phyloP scores from a whole-genome alignment of 495 filamentous ascomycete species.

The Penicillium diatomitis region DNA sequence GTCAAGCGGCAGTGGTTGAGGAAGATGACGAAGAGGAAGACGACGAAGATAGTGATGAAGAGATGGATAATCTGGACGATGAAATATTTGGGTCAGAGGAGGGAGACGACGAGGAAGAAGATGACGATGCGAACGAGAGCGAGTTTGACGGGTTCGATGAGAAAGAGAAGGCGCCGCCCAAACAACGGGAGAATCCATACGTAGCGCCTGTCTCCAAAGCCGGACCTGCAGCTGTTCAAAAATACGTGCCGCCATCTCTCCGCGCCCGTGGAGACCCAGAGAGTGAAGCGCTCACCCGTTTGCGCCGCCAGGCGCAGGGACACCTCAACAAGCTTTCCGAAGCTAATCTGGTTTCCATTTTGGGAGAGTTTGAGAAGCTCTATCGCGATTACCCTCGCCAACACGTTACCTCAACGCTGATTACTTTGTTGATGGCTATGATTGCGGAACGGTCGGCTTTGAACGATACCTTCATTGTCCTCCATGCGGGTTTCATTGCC shows the following conservation, averaged over 20 bases:
- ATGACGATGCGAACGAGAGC: slow-evolving; percentile 18
- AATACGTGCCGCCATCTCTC: slow-evolving; percentile 87
- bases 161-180: slow-evolving; percentile 22
- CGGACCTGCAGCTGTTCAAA: slow-evolving; percentile 23
- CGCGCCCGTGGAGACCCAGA: slow-evolving; percentile 54
- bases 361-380: slow-evolving; percentile 69
- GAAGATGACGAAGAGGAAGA: slow-evolving; percentile 17
- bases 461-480: slow-evolving; percentile 79
- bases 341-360: slow-evolving; percentile 71
- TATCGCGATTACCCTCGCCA: slow-evolving; percentile 75
- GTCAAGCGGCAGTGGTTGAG: slow-evolving; percentile 15
- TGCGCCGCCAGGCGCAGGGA: slow-evolving; percentile 76
- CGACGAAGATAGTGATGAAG: slow-evolving; percentile 20
- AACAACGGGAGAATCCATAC: slow-evolving; percentile 54
- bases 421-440: slow-evolving; percentile 62
- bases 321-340: slow-evolving; percentile 89
- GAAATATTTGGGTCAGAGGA: slow-evolving; percentile 20
- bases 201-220: slow-evolving; percentile 40
- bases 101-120: slow-evolving; percentile 9
- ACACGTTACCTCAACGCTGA: slow-evolving; percentile 69
- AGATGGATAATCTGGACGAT: slow-evolving; percentile 20
- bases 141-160: slow-evolving; percentile 36
- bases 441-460: slow-evolving; percentile 68
- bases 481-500: slow-evolving; percentile 83
- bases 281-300: slow-evolving; percentile 54